Conservation (phyloP, 805 yeast species). For the Kuraishia capsulata region DNA sequence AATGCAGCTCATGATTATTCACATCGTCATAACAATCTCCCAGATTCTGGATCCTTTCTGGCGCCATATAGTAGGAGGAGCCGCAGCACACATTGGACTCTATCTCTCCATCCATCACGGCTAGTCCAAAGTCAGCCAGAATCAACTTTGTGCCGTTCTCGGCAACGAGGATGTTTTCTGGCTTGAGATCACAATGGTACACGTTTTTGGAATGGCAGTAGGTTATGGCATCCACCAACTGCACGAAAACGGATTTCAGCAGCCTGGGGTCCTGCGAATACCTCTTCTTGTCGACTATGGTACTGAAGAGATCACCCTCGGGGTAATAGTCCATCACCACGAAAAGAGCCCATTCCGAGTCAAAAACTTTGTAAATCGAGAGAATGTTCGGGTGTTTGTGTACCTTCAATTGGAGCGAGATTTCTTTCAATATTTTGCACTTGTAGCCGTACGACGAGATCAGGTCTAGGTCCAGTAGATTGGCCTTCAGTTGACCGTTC, state of each 20-base stretch:
- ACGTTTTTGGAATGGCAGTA: slow-evolving; percentile 79
- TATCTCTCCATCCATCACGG: slow-evolving; percentile 49
- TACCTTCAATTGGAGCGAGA: slow-evolving; percentile 63
- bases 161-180: slow-evolving; percentile 79
- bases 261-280: slow-evolving; percentile 43
- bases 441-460: slow-evolving; percentile 22
- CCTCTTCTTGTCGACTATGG: slow-evolving; percentile 67
- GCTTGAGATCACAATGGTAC: slow-evolving; percentile 91
- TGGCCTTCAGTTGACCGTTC: slow-evolving; percentile 17
- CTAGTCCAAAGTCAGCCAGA: slow-evolving; percentile 86
- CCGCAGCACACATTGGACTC: slow-evolving; percentile 77
- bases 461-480: slow-evolving; percentile 25
- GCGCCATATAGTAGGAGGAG: slow-evolving; percentile 87
- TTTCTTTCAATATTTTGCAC: slow-evolving; percentile 48
- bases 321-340: slow-evolving; percentile 81
- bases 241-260: slow-evolving; percentile 55
- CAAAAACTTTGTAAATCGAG: slow-evolving; percentile 65
- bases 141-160: slow-evolving; percentile 44
- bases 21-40: slow-evolving; percentile 21
- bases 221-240: slow-evolving; percentile 73
- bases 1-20: slow-evolving; percentile 10
- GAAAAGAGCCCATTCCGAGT: slow-evolving; percentile 47
- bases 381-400: slow-evolving; percentile 75
- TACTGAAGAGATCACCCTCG: slow-evolving; percentile 80
- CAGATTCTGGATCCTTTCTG: slow-evolving; percentile 53